A percentile compares a stretch with the other conserved stretches of the same genome.
Conservation (phyloP, 2,329 filamentous ascomycete genomes). For the Nemania diffusa region DNA sequence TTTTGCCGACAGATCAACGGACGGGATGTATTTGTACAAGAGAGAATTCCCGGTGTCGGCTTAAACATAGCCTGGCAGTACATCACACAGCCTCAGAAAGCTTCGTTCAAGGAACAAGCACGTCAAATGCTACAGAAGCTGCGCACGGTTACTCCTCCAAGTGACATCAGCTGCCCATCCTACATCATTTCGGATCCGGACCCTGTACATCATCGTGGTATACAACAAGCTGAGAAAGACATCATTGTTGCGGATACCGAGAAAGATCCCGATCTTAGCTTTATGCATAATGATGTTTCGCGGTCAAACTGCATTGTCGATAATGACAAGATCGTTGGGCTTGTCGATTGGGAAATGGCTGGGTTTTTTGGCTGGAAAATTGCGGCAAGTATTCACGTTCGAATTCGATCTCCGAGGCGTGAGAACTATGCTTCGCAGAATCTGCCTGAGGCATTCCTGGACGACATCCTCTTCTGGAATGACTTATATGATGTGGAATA, state of each 20-base stretch:
- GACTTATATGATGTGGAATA: slow-evolving; percentile 29
- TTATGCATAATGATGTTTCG: slow-evolving; percentile 39
- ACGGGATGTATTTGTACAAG: slow-evolving; percentile 31
- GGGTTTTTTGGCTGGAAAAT: slow-evolving; percentile 32
- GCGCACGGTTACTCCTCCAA: neutral
- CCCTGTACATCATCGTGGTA: neutral
- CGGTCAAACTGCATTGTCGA: slow-evolving; percentile 40
- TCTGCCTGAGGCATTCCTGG: slow-evolving; percentile 25
- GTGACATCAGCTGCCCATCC: neutral
- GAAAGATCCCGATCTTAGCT: slow-evolving; percentile 28
- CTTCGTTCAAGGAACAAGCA: slow-evolving; percentile 36
- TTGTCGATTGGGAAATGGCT: slow-evolving; percentile 40
- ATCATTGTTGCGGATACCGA: neutral
- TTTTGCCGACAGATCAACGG: slow-evolving; percentile 28
- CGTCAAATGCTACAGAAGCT: slow-evolving; percentile 28
- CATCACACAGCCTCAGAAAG: slow-evolving; percentile 30
- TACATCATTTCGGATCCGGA: slow-evolving; percentile 1
- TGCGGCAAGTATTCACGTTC: slow-evolving; percentile 19
- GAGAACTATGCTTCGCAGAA: slow-evolving; percentile 32
- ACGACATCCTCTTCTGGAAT: slow-evolving; percentile 33
- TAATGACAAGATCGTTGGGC: slow-evolving; percentile 37
- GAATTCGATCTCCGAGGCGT: slow-evolving; percentile 22
- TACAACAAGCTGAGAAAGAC: neutral
- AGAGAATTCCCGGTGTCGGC: slow-evolving; percentile 37
- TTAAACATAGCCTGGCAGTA: slow-evolving; percentile 39